Conservation (phyloP, 331 rosid species). For the Quercus phellos region DNA sequence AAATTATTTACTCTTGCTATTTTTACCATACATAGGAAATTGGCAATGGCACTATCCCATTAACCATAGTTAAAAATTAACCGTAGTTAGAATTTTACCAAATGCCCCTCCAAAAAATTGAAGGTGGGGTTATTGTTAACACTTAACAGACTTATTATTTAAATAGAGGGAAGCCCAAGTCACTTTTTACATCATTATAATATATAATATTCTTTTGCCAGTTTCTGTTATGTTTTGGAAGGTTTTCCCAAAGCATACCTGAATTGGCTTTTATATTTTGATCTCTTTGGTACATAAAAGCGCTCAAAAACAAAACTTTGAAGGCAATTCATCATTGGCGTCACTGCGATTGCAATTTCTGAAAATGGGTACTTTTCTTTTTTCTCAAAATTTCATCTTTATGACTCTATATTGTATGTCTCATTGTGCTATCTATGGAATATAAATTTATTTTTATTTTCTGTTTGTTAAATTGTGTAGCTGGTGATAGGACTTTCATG, state of each 20-base stretch:
- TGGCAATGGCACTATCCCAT: background rate
- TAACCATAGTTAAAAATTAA: conserved; percentile 14
- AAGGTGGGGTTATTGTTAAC: background rate
- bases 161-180: background rate
- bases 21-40: background rate
- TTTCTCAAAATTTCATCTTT: background rate
- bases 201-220: background rate
- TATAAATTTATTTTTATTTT: background rate
- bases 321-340: conserved; percentile 22
- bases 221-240: background rate
- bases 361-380: conserved; percentile 18
- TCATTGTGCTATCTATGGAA: conserved; percentile 12
- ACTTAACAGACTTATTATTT: background rate
- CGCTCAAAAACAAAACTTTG: background rate
- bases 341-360: conserved; percentile 4
- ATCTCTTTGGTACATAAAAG: conserved; percentile 15
- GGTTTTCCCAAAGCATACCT: background rate
- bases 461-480: conserved; percentile 11
- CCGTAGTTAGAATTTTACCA: conserved; percentile 21
- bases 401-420: background rate
- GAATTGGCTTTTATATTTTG: conserved; percentile 9
- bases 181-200: background rate
- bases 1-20: background rate
- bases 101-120: background rate
- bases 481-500: conserved; percentile 5